phyloP scores from a whole-genome alignment of 2,329 filamentous ascomycete genomes.

The Penicillium capsulatum region DNA sequence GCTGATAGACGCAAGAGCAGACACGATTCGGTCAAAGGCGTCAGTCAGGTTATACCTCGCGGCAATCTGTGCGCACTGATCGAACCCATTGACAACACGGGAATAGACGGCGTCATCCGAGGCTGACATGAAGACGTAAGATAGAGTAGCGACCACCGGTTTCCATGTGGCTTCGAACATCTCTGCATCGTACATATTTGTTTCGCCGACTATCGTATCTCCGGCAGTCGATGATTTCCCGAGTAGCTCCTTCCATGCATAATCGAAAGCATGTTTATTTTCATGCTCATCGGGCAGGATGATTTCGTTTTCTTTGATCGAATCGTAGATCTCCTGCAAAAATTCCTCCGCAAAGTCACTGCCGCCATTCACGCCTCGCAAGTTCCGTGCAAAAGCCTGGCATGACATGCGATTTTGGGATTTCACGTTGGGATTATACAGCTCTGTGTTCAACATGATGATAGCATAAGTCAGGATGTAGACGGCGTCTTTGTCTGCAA shows the following conservation, averaged over 20 bases:
- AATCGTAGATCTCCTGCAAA: slow-evolving; percentile 79
- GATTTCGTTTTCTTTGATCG: slow-evolving; percentile 89
- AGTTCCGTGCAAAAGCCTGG: slow-evolving; percentile 76
- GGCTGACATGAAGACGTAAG: slow-evolving; percentile 98
- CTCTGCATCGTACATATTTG: slow-evolving; percentile 92
- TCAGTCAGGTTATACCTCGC: slow-evolving; percentile 77
- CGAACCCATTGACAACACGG: slow-evolving; percentile 87
- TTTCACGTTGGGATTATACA: slow-evolving; percentile 86
- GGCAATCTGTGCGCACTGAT: slow-evolving; percentile 91
- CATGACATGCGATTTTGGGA: slow-evolving; percentile 75
- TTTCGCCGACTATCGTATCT: slow-evolving; percentile 73
- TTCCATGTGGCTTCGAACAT: slow-evolving; percentile 98
- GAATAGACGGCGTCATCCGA: slow-evolving; percentile 95
- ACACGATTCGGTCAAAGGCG: slow-evolving; percentile 87
- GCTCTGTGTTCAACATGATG: slow-evolving; percentile 95
- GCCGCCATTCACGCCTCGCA: slow-evolving; percentile 84
- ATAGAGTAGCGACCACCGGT: slow-evolving; percentile 87
- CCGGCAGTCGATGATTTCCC: slow-evolving; percentile 75
- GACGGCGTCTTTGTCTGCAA: slow-evolving; percentile 80
- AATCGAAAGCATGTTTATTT: slow-evolving; percentile 93
- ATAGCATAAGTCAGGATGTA: slow-evolving; percentile 93
- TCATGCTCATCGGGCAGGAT: slow-evolving; percentile 96
- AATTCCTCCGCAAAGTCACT: slow-evolving; percentile 81
- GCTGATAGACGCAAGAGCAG: slow-evolving; percentile 84
- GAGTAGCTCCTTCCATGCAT: slow-evolving; percentile 92